A percentile compares a stretch with the other conserved stretches of the same genome.
phyloP scores from a whole-genome alignment of 148 eudicot species.

The Fallopia convolvulus region DNA sequence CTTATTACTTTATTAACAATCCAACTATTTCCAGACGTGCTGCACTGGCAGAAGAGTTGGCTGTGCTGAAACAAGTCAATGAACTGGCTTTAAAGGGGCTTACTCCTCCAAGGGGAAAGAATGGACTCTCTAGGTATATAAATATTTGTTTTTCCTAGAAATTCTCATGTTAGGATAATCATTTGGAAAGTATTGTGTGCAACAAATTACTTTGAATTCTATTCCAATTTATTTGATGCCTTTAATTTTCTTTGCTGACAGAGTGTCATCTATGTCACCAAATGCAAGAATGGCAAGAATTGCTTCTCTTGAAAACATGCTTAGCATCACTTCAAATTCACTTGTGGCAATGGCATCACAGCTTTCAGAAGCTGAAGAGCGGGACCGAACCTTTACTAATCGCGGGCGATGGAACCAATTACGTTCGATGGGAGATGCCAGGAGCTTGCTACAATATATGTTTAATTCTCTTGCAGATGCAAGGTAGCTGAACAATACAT shows the following conservation, averaged over 20 bases:
- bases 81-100: slow-evolving; percentile 86
- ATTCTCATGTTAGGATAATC: slow-evolving; percentile 40
- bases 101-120: slow-evolving; percentile 89
- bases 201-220: neutral
- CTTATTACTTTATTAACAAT: slow-evolving; percentile 4
- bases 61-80: slow-evolving; percentile 83
- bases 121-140: slow-evolving; percentile 69
- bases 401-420: slow-evolving; percentile 95
- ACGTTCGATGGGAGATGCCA: slow-evolving; percentile 97
- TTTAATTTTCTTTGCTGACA: slow-evolving; percentile 37
- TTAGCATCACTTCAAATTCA: slow-evolving; percentile 86
- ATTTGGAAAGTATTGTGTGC: slow-evolving; percentile 8
- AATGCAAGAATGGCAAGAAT: slow-evolving; percentile 93
- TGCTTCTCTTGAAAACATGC: slow-evolving; percentile 90
- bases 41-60: slow-evolving; percentile 89
- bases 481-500: slow-evolving; percentile 34
- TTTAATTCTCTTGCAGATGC: slow-evolving; percentile 79
- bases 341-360: slow-evolving; percentile 98
- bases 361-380: slow-evolving; percentile 97
- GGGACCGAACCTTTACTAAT: slow-evolving; percentile 69
- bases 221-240: neutral
- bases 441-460: slow-evolving; percentile 80
- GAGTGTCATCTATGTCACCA: slow-evolving; percentile 85
- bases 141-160: neutral
- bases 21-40: slow-evolving; percentile 63